A percentile compares a stretch with the other conserved stretches of the same genome.
phyloP scores from a whole-genome alignment of 2,329 filamentous ascomycete genomes.

The Nemania sp. region DNA sequence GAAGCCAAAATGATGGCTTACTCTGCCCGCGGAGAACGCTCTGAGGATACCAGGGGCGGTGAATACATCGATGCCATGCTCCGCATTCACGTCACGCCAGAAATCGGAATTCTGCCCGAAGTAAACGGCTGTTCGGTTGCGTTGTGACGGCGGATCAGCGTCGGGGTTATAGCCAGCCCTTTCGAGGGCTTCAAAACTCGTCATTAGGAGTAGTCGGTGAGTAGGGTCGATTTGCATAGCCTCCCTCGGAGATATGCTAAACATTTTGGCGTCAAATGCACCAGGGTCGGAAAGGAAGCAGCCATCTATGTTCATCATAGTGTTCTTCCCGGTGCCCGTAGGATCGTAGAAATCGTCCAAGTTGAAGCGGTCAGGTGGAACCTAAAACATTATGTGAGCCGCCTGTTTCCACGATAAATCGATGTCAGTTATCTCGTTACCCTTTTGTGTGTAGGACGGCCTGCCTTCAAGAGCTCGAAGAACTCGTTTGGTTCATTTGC shows the following conservation, averaged over 20 bases:
- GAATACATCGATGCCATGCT: constrained; percentile 35
- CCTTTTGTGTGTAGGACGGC: constrained; percentile 47
- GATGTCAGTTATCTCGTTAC: constrained; percentile 18
- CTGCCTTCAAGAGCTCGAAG: constrained; percentile 49
- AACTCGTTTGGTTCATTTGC: constrained; percentile 52
- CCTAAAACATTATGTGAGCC: constrained; percentile 26
- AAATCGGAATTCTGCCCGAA: constrained; percentile 52
- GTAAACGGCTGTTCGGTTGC: constrained; percentile 52
- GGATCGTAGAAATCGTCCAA: constrained; percentile 45
- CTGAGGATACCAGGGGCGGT: constrained; percentile 32
- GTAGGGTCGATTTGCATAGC: constrained; percentile 39
- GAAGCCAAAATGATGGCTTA: constrained; percentile 51
- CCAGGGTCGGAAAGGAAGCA: constrained; percentile 44
- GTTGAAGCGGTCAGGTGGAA: constrained; percentile 43
- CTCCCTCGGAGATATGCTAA: constrained; percentile 42
- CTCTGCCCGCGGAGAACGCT: constrained; percentile 42
- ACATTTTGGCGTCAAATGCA: constrained; percentile 42
- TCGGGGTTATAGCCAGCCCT: constrained; percentile 43
- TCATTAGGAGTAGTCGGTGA: constrained; percentile 41
- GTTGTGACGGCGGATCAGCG: constrained; percentile 18
- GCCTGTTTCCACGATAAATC: not conserved
- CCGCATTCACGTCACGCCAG: constrained; percentile 53
- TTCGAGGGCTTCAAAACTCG: constrained; percentile 44
- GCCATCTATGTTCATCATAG: constrained; percentile 41
- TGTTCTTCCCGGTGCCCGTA: constrained; percentile 43